Base-by-base conservation (phyloP, 106 monocot genomes). In the Acorus calamus region DNA sequence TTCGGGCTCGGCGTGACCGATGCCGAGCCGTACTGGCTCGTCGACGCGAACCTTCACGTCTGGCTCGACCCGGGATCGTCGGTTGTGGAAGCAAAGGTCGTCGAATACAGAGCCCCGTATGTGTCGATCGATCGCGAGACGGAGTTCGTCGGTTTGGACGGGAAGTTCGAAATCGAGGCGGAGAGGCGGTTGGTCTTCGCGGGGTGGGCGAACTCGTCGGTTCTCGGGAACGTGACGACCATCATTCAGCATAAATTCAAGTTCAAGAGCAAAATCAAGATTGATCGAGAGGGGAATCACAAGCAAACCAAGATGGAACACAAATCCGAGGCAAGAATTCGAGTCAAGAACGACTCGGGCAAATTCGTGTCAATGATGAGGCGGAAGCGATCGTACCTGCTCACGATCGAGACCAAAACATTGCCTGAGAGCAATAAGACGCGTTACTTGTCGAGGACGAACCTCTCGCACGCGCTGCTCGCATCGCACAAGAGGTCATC, bases 121-220 rank as follows among this genome's bases (percentile, higher is more conserved):
- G 45, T 66, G 47, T 62, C 72, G 2, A 10, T 84, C 46, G 48
- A 51, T 4, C 77, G 80, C 42, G 48, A 8, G 0, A 66, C 67
- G n/a, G 52, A 49, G 14, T 69, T 63, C 11, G 47, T 9, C 42
- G 50, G 50, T 10, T 49, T 88, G 60, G 65, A 88, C 10, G 88
- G 88, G 3, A 72, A 69, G 4, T 88, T 88, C 78, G 69, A 67
- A 42, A 76, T 81, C 4, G 62, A 73, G 47, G 81, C 80, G 4
- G 68, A 49, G 43, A 68, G 77, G 28, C 75, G 62, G 14, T 41
- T 55, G 3, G 63, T 56, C 56, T 72, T 81, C 75, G 61, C 80
- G 2, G 88, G 88, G 10, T 88, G 88, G 88, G 78, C 84, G 66
- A 88, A 78, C 57, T 88, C 88, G 7, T 88, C 83, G 28, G 28